Conservation (phyloP, 2,329 filamentous ascomycete species). For the Phialocephala subalpina region DNA sequence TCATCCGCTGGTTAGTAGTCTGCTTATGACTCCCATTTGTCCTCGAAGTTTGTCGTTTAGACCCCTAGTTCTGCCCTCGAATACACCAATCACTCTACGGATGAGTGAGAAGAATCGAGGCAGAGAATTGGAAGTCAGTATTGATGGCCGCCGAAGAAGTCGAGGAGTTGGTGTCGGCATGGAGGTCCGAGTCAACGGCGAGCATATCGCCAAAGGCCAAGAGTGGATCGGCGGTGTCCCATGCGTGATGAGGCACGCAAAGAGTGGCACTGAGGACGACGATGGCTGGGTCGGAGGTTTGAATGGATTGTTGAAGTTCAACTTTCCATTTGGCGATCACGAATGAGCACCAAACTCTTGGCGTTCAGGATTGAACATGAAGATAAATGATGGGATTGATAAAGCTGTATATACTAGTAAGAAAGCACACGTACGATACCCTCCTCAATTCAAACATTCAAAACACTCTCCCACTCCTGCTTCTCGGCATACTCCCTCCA, state of each 20-base stretch:
- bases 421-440: constrained; percentile 1
- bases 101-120: constrained; percentile 83
- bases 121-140: constrained; percentile 78
- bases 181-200: constrained; percentile 89
- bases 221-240: constrained; percentile 83
- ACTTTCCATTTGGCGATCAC: constrained; percentile 89
- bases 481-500: constrained; percentile 32
- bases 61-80: constrained; percentile 86
- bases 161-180: constrained; percentile 75
- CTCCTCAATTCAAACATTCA: constrained; percentile 11
- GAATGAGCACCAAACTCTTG: constrained; percentile 9
- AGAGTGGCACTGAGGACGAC: constrained; percentile 65
- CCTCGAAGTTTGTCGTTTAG: constrained; percentile 91
- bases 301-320: constrained; percentile 95
- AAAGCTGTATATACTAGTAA: constrained; percentile 1
- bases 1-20: constrained; percentile 87
- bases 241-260: constrained; percentile 78
- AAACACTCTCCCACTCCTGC: constrained; percentile 36
- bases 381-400: neutral
- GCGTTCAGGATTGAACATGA: neutral
- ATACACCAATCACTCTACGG: constrained; percentile 82
- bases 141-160: constrained; percentile 75
- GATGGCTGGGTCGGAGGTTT: constrained; percentile 97
- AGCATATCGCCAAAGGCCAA: constrained; percentile 67
- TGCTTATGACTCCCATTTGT: constrained; percentile 94